These are phyloP conservation scores for Monotropa hypopitys DNA, from an alignment of 179 eudicot species.

Conservation along the genomic window DNA sequence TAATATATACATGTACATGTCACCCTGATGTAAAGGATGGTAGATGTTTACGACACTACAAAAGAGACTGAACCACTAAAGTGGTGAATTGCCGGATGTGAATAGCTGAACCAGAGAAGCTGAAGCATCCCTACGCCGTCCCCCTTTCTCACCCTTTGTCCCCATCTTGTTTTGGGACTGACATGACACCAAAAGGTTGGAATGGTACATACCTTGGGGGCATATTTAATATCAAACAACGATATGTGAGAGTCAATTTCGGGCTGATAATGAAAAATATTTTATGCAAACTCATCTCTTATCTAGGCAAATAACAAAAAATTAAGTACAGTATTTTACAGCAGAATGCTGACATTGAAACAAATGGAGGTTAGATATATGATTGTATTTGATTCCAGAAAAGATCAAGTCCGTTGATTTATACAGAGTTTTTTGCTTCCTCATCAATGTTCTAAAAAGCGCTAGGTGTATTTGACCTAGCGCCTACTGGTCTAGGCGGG, in stretches of 20 bases:
- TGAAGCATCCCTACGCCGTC: too few species aligned
- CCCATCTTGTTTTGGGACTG: not conserved
- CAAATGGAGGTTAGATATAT: not conserved
- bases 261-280: not conserved
- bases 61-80: too few species aligned
- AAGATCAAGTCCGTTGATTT: not conserved
- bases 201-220: not conserved
- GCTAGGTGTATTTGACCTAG: too few species aligned
- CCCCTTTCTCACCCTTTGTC: too few species aligned
- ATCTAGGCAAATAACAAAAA: not conserved
- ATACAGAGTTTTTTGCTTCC: not conserved
- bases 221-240: not conserved
- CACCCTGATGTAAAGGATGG: too few species aligned
- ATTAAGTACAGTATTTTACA: not conserved
- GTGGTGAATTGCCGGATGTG: too few species aligned
- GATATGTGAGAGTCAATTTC: not conserved
- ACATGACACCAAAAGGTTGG: not conserved
- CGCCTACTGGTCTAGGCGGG: too few species aligned
- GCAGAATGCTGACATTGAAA: not conserved
- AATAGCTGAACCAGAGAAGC: too few species aligned
- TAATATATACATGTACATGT: too few species aligned
- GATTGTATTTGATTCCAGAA: not conserved
- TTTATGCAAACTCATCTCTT: not conserved
- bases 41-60: too few species aligned
- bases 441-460: too few species aligned